Conservation (phyloP, 2,329 filamentous ascomycete species). For the Monilinia polystroma region DNA sequence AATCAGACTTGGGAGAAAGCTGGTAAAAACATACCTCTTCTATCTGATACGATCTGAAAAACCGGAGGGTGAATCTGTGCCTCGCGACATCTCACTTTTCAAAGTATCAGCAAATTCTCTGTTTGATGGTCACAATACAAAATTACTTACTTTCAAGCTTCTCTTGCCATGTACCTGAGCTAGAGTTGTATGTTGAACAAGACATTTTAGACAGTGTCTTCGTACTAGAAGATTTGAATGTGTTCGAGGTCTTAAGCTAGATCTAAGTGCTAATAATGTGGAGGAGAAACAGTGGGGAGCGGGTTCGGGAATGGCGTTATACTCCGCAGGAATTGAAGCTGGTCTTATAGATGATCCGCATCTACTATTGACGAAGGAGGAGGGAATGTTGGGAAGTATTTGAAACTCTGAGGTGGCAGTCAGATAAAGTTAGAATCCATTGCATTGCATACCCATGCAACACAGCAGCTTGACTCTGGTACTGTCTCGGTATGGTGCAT, state of each 20-base stretch:
- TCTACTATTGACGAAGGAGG: slow-evolving; percentile 24
- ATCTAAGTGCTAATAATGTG: slow-evolving; percentile 30
- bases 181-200: slow-evolving; percentile 35
- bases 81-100: slow-evolving; percentile 56
- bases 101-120: slow-evolving; percentile 32
- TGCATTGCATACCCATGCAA: slow-evolving; percentile 39
- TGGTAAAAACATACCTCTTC: slow-evolving; percentile 58
- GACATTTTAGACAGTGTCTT: slow-evolving; percentile 34
- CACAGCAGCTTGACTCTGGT: slow-evolving; percentile 38
- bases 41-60: slow-evolving; percentile 72
- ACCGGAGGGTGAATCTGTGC: slow-evolving; percentile 54
- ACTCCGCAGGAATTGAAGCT: slow-evolving; percentile 38
- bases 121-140: slow-evolving; percentile 17
- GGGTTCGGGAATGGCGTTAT: slow-evolving; percentile 38
- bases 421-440: slow-evolving; percentile 32
- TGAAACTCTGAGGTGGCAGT: slow-evolving; percentile 40
- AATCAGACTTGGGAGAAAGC: background rate
- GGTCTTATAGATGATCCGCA: slow-evolving; percentile 38
- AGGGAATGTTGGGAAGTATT: slow-evolving; percentile 24
- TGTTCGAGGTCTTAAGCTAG: slow-evolving; percentile 24
- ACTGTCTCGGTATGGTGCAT: slow-evolving; percentile 42
- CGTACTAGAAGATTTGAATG: slow-evolving; percentile 23
- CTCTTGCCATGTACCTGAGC: slow-evolving; percentile 41
- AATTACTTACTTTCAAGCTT: slow-evolving; percentile 42
- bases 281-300: slow-evolving; percentile 35